Percentiles rank a stretch among this genome's conserved stretches.
Evolutionary conservation across 2,329 filamentous ascomycete species (phyloP).

Genomic region (Dothidotthia symphoricarpi): DNA sequence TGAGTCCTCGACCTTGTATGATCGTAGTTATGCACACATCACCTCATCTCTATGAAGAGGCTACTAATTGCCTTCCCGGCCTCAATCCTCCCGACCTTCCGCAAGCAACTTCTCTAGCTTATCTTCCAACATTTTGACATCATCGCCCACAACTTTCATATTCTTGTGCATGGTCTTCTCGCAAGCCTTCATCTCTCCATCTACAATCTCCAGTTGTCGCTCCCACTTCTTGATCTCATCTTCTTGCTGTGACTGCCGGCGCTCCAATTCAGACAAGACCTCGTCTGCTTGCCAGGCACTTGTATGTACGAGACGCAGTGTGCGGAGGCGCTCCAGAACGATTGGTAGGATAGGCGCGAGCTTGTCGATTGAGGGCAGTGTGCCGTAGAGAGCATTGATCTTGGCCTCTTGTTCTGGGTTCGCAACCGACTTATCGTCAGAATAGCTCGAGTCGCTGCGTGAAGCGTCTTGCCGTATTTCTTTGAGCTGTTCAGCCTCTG

Average conservation of each 20-base stretch:
- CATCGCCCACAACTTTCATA: conserved; percentile 78
- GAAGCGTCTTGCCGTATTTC: conserved; percentile 46
- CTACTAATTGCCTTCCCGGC: neutral
- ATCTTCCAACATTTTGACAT: conserved; percentile 83
- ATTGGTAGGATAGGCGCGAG: conserved; percentile 81
- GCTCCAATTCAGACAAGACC: conserved; percentile 74
- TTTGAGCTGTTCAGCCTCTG: conserved; percentile 70
- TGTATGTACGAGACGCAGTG: conserved; percentile 78
- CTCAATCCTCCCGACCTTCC: conserved; percentile 6
- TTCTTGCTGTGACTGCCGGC: conserved; percentile 76
- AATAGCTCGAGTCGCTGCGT: conserved; percentile 8
- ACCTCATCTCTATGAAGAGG: too few relatives aligned
- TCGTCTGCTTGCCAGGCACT: conserved; percentile 80
- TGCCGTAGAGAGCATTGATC: conserved; percentile 87
- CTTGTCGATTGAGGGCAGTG: conserved; percentile 82
- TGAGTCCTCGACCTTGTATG: too few relatives aligned
- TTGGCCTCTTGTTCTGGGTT: conserved; percentile 75
- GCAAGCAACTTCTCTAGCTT: conserved; percentile 57
- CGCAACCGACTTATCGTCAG: conserved; percentile 18
- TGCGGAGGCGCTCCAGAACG: conserved; percentile 79
- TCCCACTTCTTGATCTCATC: conserved; percentile 84
- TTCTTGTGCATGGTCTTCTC: conserved; percentile 73
- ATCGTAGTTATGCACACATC: too few relatives aligned
- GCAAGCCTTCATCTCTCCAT: conserved; percentile 68
- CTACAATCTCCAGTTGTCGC: conserved; percentile 74